Base-by-base conservation (phyloP, 306 rosid species). In the Vicia faba region DNA sequence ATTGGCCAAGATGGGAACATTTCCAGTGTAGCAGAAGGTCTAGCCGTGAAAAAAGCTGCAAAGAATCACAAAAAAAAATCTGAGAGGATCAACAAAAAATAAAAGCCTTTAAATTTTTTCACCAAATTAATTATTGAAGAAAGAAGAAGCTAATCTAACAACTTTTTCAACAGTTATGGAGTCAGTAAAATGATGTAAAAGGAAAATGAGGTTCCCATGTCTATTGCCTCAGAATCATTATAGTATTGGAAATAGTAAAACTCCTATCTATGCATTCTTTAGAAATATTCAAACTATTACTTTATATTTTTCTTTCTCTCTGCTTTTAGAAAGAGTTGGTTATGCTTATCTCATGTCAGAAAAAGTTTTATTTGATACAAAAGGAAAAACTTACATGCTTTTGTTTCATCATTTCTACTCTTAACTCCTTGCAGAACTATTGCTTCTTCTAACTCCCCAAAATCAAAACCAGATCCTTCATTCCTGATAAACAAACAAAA, bases 1-100 rank as follows among this genome's bases (percentile, higher is more conserved):
- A 86, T 86, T 82, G 98, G 98, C 97, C 98, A 89, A 49, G 98
- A 85, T 77, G 98, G 98, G 86, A 93, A 93, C 91, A 93, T 93
- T 75, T 90, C 96, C 80, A 93, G 89, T 77, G 98, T 93, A 63
- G 96, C 93, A 39, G 98, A 88, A 85, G 98, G 97, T 76, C 80
- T 89, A 51, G 79, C 85, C 73, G 91, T 78, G 72, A 72, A 83
- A 77, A 89, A 90, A 79, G 91, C 97, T 93, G 98, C 89, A 82
- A 84, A 86, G 83, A 81, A 85, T 84, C 89, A 86, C 77, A 68
- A 84, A 84, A 81, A 64, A 70, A 81, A 81, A 83, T 82, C 76
- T 78, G 16, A 77, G 76, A 79, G 75, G 79, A 88, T 88, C 86
- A 72, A 78, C 74, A 71, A 71, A 80, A 80, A 78, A 74, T 64